A percentile compares a stretch with the other conserved stretches of the same genome.
Conservation (phyloP, 2,329 filamentous ascomycete genomes). For the Daldinia sp. region DNA sequence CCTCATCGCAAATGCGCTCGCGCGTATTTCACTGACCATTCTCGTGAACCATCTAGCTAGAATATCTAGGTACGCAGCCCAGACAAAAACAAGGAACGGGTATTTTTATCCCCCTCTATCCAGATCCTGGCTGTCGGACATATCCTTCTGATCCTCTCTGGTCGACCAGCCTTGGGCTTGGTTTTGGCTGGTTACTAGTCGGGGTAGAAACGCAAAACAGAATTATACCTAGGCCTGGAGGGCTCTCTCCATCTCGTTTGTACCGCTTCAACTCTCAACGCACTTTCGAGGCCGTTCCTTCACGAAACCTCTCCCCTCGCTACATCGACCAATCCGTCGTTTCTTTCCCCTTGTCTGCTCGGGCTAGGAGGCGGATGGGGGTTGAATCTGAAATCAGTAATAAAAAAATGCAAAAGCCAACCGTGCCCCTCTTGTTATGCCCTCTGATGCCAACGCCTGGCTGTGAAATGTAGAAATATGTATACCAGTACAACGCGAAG, state of each 20-base stretch:
- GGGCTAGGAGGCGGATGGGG: too few relatives aligned
- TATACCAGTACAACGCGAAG: constrained; percentile 40
- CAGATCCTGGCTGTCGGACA: not conserved
- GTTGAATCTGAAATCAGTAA: constrained; percentile 13
- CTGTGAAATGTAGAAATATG: constrained; percentile 40
- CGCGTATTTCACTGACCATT: constrained; percentile 18
- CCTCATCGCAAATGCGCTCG: not conserved
- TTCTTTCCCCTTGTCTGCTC: not conserved
- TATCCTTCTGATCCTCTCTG: not conserved
- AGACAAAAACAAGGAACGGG: not conserved
- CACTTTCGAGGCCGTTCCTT: constrained; percentile 14
- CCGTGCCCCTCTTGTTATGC: constrained; percentile 36
- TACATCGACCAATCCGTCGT: not conserved
- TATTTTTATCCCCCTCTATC: not conserved
- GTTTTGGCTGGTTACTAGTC: too few relatives aligned
- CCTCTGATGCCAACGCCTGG: constrained; percentile 45
- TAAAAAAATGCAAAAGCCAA: constrained; percentile 37
- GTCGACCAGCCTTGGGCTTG: not conserved
- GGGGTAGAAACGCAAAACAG: not conserved
- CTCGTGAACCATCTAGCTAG: constrained; percentile 17
- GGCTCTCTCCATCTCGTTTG: not conserved
- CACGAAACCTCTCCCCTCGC: not conserved
- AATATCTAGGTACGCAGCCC: not conserved
- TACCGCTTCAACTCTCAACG: constrained; percentile 3
- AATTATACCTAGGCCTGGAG: not conserved